Evolutionary conservation across 352 stramenopile genomes (phyloP).

Genomic region (Globisporangium solare): DNA sequence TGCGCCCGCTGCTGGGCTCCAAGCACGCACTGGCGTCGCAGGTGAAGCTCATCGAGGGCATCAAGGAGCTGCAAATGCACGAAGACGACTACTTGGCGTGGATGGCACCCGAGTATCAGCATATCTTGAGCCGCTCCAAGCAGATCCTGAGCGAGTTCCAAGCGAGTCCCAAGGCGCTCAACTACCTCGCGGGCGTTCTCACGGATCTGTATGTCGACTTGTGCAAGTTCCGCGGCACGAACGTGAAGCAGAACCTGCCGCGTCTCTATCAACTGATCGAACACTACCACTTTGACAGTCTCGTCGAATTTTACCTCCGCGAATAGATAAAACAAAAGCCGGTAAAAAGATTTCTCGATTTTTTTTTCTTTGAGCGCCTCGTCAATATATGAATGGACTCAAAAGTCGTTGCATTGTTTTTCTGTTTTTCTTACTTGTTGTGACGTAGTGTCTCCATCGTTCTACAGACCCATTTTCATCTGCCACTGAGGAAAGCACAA

Average conservation of each 20-base stretch:
- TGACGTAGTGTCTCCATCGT: no score
- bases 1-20: conserved; percentile 59
- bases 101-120: conserved; percentile 80
- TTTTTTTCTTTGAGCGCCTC: neutral
- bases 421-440: no score
- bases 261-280: conserved; percentile 74
- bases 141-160: conserved; percentile 75
- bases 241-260: conserved; percentile 69
- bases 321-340: conserved; percentile 17
- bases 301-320: conserved; percentile 76
- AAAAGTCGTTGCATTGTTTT: no score
- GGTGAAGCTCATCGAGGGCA: conserved; percentile 76
- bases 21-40: conserved; percentile 72
- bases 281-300: conserved; percentile 74
- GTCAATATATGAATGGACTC: no score
- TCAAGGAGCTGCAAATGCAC: conserved; percentile 83
- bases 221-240: conserved; percentile 79
- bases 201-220: conserved; percentile 84
- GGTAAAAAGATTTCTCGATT: neutral
- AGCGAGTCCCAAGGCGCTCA: conserved; percentile 57
- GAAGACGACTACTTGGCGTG: conserved; percentile 64
- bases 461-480: no score
- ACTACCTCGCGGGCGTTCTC: conserved; percentile 75
- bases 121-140: conserved; percentile 60
- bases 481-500: no score